Conservation (phyloP, 1,284 basidiomycete species). For the Megacollybia platyphylla region DNA sequence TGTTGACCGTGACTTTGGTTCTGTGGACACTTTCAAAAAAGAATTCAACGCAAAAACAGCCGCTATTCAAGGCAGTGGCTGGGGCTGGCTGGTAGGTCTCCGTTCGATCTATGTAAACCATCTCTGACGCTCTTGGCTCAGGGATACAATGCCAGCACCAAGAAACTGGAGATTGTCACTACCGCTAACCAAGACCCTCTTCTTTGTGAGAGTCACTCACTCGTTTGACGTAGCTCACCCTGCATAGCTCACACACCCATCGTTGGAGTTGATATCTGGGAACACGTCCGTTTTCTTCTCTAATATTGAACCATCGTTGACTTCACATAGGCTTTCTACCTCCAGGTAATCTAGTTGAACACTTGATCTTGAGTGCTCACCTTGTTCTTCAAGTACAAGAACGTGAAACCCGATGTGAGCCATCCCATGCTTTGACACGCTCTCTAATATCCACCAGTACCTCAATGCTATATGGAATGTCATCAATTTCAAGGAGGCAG, state of each 20-base stretch:
- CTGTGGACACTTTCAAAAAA: slow-evolving; percentile 73
- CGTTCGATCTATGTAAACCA: neutral
- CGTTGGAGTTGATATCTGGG: slow-evolving; percentile 96
- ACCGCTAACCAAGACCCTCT: slow-evolving; percentile 97
- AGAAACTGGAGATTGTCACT: slow-evolving; percentile 81
- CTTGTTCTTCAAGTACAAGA: slow-evolving; percentile 72
- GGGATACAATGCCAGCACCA: slow-evolving; percentile 62
- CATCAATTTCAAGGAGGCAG: slow-evolving; percentile 87
- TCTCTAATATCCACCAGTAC: slow-evolving; percentile 38
- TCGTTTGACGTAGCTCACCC: neutral
- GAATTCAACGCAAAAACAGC: slow-evolving; percentile 83
- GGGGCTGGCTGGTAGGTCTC: slow-evolving; percentile 84
- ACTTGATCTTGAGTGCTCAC: slow-evolving; percentile 6
- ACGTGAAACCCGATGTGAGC: slow-evolving; percentile 83
- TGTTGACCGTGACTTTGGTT: slow-evolving; percentile 78
- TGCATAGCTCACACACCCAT: slow-evolving; percentile 72
- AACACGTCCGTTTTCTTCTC: slow-evolving; percentile 47
- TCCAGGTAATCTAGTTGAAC: slow-evolving; percentile 27
- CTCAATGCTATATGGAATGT: slow-evolving; percentile 87
- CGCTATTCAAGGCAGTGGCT: slow-evolving; percentile 92
- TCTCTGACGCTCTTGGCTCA: slow-evolving; percentile 13
- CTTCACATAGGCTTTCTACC: slow-evolving; percentile 55
- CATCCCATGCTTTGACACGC: neutral
- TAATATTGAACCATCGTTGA: slow-evolving; percentile 3
- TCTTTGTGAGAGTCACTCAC: slow-evolving; percentile 32